A percentile compares a stretch with the other conserved stretches of the same genome.
Conservation (phyloP, 2,329 filamentous ascomycete genomes). For the Apiospora saccharicola region DNA sequence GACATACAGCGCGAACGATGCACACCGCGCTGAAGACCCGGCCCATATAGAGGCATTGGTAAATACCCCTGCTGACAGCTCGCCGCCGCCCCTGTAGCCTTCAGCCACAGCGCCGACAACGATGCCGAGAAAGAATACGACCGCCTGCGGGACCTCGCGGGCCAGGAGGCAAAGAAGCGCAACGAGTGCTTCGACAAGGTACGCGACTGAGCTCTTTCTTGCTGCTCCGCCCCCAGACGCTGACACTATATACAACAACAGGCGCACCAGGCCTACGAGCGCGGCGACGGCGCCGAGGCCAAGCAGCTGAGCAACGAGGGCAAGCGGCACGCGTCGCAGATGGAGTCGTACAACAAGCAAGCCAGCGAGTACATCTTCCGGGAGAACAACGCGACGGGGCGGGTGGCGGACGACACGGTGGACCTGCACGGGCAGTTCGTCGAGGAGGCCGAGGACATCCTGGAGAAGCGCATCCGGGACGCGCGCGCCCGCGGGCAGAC, state of each 20-base stretch:
- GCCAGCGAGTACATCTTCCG: slow-evolving; percentile 95
- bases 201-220: slow-evolving; percentile 37
- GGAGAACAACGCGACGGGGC: slow-evolving; percentile 84
- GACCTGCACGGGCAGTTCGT: slow-evolving; percentile 96
- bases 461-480: slow-evolving; percentile 84
- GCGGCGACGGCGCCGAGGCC: slow-evolving; percentile 83
- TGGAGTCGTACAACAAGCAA: slow-evolving; percentile 89
- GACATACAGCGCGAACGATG: not conserved
- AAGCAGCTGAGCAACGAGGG: slow-evolving; percentile 85
- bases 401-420: slow-evolving; percentile 82
- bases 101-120: slow-evolving; percentile 73
- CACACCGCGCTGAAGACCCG: not conserved
- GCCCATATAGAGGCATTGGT: not conserved
- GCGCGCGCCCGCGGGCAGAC: slow-evolving; percentile 76
- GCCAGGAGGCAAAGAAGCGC: slow-evolving; percentile 81
- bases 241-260: slow-evolving; percentile 35
- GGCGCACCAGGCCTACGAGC: slow-evolving; percentile 82
- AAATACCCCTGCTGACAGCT: not conserved
- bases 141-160: slow-evolving; percentile 82
- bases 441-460: slow-evolving; percentile 90
- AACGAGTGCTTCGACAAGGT: slow-evolving; percentile 72
- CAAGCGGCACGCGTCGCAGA: slow-evolving; percentile 78
- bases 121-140: slow-evolving; percentile 89
- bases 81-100: slow-evolving; percentile 59
- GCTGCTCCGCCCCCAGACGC: not conserved